These are phyloP conservation scores for Arabidopsis hybrid DNA, from an alignment of 441 rosid species.

Conservation along the genomic window DNA sequence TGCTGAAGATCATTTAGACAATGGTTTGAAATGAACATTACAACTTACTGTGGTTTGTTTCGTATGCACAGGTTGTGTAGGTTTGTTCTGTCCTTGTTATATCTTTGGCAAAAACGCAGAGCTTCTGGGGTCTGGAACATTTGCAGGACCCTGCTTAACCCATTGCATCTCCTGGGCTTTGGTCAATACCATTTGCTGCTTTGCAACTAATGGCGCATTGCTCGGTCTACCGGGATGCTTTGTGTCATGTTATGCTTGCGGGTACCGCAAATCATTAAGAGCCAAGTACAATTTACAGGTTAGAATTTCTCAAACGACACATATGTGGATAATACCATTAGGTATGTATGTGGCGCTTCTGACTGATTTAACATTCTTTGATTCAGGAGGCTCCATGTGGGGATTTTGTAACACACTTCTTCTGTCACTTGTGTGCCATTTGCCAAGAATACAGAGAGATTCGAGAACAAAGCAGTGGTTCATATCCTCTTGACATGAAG, in stretches of 20 bases:
- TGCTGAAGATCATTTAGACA: slow-evolving; percentile 2
- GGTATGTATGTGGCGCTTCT: background rate
- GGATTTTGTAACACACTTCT: slow-evolving; percentile 80
- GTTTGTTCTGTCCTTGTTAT: slow-evolving; percentile 86
- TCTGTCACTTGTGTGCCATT: slow-evolving; percentile 89
- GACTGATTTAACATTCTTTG: slow-evolving; percentile 16
- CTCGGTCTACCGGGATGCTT: slow-evolving; percentile 91
- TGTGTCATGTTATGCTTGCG: slow-evolving; percentile 86
- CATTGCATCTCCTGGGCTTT: slow-evolving; percentile 80
- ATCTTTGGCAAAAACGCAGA: slow-evolving; percentile 91
- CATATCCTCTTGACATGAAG: background rate
- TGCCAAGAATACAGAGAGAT: slow-evolving; percentile 92
- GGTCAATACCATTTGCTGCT: slow-evolving; percentile 75
- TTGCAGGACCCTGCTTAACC: slow-evolving; percentile 76
- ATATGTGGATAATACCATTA: background rate
- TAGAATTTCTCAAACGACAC: slow-evolving; percentile 14
- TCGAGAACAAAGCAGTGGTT: slow-evolving; percentile 45
- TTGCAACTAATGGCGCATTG: slow-evolving; percentile 70
- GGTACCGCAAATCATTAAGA: slow-evolving; percentile 80
- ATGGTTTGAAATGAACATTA: slow-evolving; percentile 1
- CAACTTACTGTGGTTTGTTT: slow-evolving; percentile 25
- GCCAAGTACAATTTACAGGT: slow-evolving; percentile 81
- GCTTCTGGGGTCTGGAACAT: slow-evolving; percentile 86
- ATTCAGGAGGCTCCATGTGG: slow-evolving; percentile 95
- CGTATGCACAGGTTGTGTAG: slow-evolving; percentile 65